Percentiles rank a stretch among this genome's conserved stretches.
Conservation (phyloP, 345 rosid species). For the Crucihimalaya himalaica region DNA sequence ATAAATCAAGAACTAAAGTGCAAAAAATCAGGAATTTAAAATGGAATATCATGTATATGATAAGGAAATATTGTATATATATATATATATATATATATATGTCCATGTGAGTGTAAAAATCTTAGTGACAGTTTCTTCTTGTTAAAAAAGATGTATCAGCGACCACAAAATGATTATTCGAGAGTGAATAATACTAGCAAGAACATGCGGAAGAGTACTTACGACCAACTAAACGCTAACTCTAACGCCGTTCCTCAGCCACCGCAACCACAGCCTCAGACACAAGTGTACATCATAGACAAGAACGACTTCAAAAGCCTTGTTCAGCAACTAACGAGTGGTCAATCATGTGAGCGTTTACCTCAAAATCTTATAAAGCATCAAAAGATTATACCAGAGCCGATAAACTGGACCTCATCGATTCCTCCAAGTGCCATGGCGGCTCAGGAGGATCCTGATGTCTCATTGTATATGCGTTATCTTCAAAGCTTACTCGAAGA, state of each 20-base stretch:
- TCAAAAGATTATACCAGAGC: not conserved
- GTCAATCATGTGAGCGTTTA: slow-evolving; percentile 55
- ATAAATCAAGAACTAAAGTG: slow-evolving; percentile 27
- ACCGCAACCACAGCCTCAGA: slow-evolving; percentile 56
- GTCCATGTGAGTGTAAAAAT: not conserved
- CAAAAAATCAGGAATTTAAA: slow-evolving; percentile 7
- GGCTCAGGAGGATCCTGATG: slow-evolving; percentile 55
- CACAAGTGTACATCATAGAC: slow-evolving; percentile 72
- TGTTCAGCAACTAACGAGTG: slow-evolving; percentile 85
- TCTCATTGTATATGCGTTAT: slow-evolving; percentile 66
- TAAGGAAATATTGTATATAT: not conserved
- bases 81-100: too few species aligned
- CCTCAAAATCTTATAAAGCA: slow-evolving; percentile 65
- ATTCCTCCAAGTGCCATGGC: slow-evolving; percentile 32
- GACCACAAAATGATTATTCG: slow-evolving; percentile 19
- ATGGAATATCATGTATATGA: not conserved
- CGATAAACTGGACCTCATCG: slow-evolving; percentile 44
- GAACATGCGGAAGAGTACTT: slow-evolving; percentile 45
- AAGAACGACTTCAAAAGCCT: slow-evolving; percentile 74
- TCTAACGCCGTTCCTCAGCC: slow-evolving; percentile 52
- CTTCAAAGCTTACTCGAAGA: slow-evolving; percentile 56
- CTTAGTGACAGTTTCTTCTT: not conserved
- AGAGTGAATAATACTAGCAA: slow-evolving; percentile 22
- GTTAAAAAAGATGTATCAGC: slow-evolving; percentile 22
- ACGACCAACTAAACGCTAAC: slow-evolving; percentile 56